A percentile compares a stretch with the other conserved stretches of the same genome.
Conservation (phyloP, 2,329 filamentous ascomycete species). For the Ceratocystis cubensis region DNA sequence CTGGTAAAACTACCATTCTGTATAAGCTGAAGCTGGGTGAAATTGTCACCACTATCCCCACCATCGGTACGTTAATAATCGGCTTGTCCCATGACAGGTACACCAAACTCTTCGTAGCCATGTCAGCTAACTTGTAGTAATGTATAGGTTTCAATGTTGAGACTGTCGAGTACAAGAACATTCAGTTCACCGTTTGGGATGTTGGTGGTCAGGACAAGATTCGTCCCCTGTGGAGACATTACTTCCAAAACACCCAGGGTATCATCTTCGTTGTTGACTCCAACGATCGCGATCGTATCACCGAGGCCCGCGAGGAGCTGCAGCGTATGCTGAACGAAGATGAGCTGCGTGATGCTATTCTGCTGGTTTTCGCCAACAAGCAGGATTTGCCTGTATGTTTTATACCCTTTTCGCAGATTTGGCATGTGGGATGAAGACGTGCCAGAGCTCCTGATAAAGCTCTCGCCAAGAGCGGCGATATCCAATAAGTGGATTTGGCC, state of each 20-base stretch:
- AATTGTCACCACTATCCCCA: constrained; percentile 98
- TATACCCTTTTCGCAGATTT: constrained; percentile 12
- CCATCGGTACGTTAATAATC: constrained; percentile 58
- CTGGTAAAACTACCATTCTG: constrained; percentile 99
- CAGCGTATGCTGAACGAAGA: constrained; percentile 98
- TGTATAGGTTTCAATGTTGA: constrained; percentile 90
- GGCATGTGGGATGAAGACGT: neutral
- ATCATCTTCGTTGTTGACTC: constrained; percentile 99
- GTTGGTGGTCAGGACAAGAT: constrained; percentile 99
- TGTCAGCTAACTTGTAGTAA: neutral
- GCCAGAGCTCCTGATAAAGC: neutral
- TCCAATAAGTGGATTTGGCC: too few species aligned
- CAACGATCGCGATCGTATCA: constrained; percentile 96
- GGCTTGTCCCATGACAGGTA: neutral
- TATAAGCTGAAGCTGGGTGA: constrained; percentile 99
- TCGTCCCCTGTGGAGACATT: constrained; percentile 96
- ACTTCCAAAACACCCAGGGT: constrained; percentile 99
- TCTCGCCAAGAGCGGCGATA: too few species aligned
- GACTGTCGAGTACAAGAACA: constrained; percentile 99
- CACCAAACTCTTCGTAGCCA: neutral
- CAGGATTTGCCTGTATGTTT: constrained; percentile 88
- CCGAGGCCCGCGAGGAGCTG: constrained; percentile 91
- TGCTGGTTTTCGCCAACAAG: constrained; percentile 99
- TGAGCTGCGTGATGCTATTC: constrained; percentile 91
- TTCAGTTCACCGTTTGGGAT: constrained; percentile 99